These are phyloP conservation scores for Escallonia herrerae DNA, from an alignment of 129 eudicot genomes.

Conservation along the genomic window DNA sequence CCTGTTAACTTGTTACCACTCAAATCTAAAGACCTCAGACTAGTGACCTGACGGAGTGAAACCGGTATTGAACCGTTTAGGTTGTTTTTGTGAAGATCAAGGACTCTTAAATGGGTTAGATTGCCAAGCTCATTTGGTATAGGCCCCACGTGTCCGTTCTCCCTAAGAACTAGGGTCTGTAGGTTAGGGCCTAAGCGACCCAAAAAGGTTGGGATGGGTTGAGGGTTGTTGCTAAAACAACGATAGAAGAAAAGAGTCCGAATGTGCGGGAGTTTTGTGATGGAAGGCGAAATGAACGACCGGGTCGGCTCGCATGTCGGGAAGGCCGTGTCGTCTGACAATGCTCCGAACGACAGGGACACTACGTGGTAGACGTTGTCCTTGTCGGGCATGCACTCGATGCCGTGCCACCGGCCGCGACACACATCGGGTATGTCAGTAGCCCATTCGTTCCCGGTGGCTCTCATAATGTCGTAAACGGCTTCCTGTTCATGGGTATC, in stretches of 20 bases:
- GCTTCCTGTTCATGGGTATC: slow-evolving; percentile 71
- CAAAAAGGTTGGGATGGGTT: slow-evolving; percentile 77
- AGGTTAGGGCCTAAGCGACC: slow-evolving; percentile 66
- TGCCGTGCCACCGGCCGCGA: slow-evolving; percentile 95
- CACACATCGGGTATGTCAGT: slow-evolving; percentile 79
- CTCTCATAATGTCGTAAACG: slow-evolving; percentile 82
- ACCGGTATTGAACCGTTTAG: slow-evolving; percentile 77
- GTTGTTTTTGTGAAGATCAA: slow-evolving; percentile 75
- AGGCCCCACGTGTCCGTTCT: slow-evolving; percentile 81
- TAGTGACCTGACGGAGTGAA: slow-evolving; percentile 49
- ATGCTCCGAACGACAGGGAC: slow-evolving; percentile 79
- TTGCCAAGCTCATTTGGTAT: slow-evolving; percentile 72
- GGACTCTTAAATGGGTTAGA: slow-evolving; percentile 59
- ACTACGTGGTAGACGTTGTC: slow-evolving; percentile 76
- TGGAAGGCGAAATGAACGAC: slow-evolving; percentile 68
- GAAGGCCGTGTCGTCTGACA: slow-evolving; percentile 91
- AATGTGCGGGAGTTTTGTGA: slow-evolving; percentile 69
- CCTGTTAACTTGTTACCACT: slow-evolving; percentile 73
- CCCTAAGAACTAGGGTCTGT: slow-evolving; percentile 81
- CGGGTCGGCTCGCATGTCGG: slow-evolving; percentile 77
- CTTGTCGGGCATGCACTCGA: slow-evolving; percentile 94
- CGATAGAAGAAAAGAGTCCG: slow-evolving; percentile 78
- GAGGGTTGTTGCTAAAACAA: slow-evolving; percentile 64
- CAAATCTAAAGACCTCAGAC: slow-evolving; percentile 76
- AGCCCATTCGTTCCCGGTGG: slow-evolving; percentile 95